Evolutionary conservation across 108 stramenopile species (phyloP), one percentile per base, ranked within the genome.

Genomic region (Skeletonema tropicum): DNA sequence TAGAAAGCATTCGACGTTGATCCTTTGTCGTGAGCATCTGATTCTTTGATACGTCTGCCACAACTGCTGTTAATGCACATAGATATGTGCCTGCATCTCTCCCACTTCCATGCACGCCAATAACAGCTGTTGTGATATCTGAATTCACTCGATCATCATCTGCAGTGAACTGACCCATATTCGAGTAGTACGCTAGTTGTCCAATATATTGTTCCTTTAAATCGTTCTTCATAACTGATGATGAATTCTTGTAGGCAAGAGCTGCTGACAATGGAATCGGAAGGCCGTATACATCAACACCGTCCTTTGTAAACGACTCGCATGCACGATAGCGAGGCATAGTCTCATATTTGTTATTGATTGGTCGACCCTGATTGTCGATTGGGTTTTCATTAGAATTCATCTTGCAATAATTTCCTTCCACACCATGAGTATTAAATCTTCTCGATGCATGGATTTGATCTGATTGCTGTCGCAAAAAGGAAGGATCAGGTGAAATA

Each of bases 71-170:
- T 11, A 87, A 81, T 31, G 77, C 55, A 71, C 90, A 93, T 26
- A 95, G 77, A 62, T 92, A 92, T 33, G 88, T 81, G 6, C 86
- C 85, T 36, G 88, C 90, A 64, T 86, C 86, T 6, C 92, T 83
- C 13, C 79, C 78, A 6, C 89, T 88, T 58, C 94, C 94, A 74
- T 95, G 94, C 60, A 95, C 68, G 2, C 77, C 68, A 42, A 95
- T 70, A 14, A 95, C n/a, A 2, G 75, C 74, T 9, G 74, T 79
- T 3, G 48, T 57, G 15, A 87, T 70, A 9, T 55, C 30, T 0
- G 31, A 14, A 25, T 71, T 49, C 15, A 21, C 15, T 15, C 58
- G 30, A 59, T 15, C 21, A 59, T 15, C 21, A 31, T 45, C n/a
- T 15, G 57, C 35, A 29, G 14, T 38, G 21, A 23, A 48, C 5